phyloP scores from a whole-genome alignment of 2,329 filamentous ascomycete species.

The Pseudocercospora macadamiae region DNA sequence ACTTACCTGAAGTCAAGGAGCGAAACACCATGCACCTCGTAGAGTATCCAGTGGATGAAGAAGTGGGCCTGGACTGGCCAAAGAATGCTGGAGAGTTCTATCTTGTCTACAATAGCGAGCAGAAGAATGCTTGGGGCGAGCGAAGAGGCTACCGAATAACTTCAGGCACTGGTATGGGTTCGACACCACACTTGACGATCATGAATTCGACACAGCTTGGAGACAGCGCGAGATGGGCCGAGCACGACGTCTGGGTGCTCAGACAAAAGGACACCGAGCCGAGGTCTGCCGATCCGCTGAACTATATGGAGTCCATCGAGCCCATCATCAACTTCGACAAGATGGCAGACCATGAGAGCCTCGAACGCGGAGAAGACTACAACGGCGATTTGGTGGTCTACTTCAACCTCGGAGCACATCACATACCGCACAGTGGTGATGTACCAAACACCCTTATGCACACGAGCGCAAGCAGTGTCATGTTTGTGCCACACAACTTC shows the following conservation, averaged over 20 bases:
- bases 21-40: constrained; percentile 39
- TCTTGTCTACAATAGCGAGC: constrained; percentile 42
- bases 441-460: constrained; percentile 39
- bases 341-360: constrained; percentile 54
- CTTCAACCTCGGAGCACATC: constrained; percentile 58
- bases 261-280: constrained; percentile 59
- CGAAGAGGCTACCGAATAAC: constrained; percentile 49
- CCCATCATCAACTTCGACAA: constrained; percentile 56
- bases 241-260: constrained; percentile 56
- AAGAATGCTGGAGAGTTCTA: constrained; percentile 46
- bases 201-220: constrained; percentile 51
- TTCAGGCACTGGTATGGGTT: constrained; percentile 39
- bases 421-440: constrained; percentile 43
- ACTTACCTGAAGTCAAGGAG: constrained; percentile 31
- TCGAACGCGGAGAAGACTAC: constrained; percentile 42
- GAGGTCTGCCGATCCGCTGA: constrained; percentile 49
- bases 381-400: constrained; percentile 47
- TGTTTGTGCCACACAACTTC: constrained; percentile 41
- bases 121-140: constrained; percentile 47
- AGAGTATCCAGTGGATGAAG: constrained; percentile 30
- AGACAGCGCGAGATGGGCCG: constrained; percentile 54
- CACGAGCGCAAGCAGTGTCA: constrained; percentile 33
- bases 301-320: constrained; percentile 49
- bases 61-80: constrained; percentile 40
- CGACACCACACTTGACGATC: constrained; percentile 52